phyloP scores from a whole-genome alignment of 345 rosid species.

The Citrus trifoliata region DNA sequence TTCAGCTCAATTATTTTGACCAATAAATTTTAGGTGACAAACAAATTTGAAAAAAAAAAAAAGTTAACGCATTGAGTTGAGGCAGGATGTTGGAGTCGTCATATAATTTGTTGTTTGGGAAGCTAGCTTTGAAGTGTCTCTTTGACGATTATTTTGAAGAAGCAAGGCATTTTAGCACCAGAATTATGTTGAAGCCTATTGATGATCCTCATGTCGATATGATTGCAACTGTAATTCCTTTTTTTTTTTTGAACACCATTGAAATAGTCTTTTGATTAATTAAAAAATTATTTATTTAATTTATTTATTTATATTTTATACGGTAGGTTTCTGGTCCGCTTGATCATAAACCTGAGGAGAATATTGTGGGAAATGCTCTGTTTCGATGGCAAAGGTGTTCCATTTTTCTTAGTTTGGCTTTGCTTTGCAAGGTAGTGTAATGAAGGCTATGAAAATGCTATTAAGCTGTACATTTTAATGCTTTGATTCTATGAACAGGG shows the following conservation, averaged over 20 bases:
- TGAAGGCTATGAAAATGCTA: background rate
- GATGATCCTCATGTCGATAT: constrained; percentile 93
- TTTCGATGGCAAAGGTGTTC: constrained; percentile 87
- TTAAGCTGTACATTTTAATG: background rate
- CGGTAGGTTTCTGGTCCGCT: constrained; percentile 68
- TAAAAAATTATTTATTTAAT: too few relatives aligned
- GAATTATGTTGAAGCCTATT: constrained; percentile 75
- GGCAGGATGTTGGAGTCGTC: constrained; percentile 91
- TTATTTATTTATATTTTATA: constrained; percentile 2
- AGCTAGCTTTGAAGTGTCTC: constrained; percentile 70
- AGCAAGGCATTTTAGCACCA: constrained; percentile 59
- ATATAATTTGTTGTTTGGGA: constrained; percentile 75
- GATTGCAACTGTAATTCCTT: constrained; percentile 58
- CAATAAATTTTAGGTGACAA: background rate
- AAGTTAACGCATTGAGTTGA: background rate
- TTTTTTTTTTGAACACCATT: background rate
- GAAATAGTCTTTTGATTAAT: background rate
- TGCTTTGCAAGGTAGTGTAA: background rate
- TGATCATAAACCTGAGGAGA: constrained; percentile 54
- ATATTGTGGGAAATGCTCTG: constrained; percentile 57
- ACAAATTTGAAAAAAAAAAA: too few relatives aligned
- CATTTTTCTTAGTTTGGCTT: background rate
- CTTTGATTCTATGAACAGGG: constrained; percentile 39
- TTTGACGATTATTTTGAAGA: constrained; percentile 90
- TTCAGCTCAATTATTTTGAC: background rate